Base-by-base conservation (phyloP, 1,284 basidiomycete species). In the Sanguinoderma infundibulare region DNA sequence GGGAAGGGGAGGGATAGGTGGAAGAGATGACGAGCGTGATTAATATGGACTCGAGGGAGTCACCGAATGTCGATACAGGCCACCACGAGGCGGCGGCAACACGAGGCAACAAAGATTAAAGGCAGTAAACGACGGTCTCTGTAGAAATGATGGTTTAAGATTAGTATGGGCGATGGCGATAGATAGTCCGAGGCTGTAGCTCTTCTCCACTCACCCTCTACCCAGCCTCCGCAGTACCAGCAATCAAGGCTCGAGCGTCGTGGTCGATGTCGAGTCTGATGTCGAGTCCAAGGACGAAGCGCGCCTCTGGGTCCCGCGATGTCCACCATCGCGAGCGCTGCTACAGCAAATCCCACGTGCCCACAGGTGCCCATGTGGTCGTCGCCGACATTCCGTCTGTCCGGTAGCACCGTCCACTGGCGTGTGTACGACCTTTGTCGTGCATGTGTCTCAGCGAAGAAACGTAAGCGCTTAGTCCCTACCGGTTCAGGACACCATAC, bases 21-120 rank as follows among this genome's bases (percentile, higher is more conserved):
- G 28, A 50, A 46, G 61, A 46, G 57, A 32, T 30, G 55, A 54
- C 52, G 51, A 53, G 53, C 34, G 55, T 44, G 39, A 42, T 46
- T 60, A 60, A 49, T 59, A 63, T 57, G 53, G 52, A 47, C 26
- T 26, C 8, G 53, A 36, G 46, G 59, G 67, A 67, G 68, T 72
- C 67, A 67, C 53, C 50, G 60, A 59, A 68, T 68, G 68, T 36
- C 44, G 60, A 57, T 55, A 60, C n/a, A 55, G 56, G 50, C 57
- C 59, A 64, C 69, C 72, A 73, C 72, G 72, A 73, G 72, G 72
- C 72, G 59, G 56, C 59, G 66, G 60, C 53, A 64, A 66, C 64
- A 65, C 59, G 68, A 67, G 62, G 62, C 65, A 61, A 38, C 39
- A 61, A 54, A 63, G 53, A 58, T 57, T 61, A 56, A 47, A 56